Base-by-base conservation (phyloP, 306 rosid species). In the Astragalus glycyphyllos region DNA sequence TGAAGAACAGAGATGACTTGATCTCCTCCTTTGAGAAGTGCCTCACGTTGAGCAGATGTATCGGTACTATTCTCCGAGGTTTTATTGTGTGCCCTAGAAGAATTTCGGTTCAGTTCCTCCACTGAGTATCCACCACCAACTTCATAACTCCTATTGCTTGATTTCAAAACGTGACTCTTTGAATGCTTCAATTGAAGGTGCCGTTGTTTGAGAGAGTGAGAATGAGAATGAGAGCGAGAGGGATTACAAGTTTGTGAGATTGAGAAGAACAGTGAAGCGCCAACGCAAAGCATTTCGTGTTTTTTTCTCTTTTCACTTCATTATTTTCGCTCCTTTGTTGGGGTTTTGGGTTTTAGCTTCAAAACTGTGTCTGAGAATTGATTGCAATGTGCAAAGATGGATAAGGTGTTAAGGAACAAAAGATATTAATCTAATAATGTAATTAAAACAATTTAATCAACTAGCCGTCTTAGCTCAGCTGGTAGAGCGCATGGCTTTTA, bases 1-100 rank as follows among this genome's bases (percentile, higher is more conserved):
- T 93, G 70, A 13, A 93, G 88, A 73, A 93, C 97, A 58, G 98
- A 93, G 42, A 87, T 83, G 61, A 93, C 97, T 66, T 93, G 98
- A n/a, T 93, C 94, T 0, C 96, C 98, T 14, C 98, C 98, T 50
- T 62, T 84, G 57, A 93, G 92, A 4, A 93, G 88, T 5, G 97
- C 90, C 42, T 90, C 84, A 4, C 78, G 85, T 73, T 86, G 79
- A 45, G 89, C 75, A 60, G 80, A 48, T 0, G 68, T 23, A 31
- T 71, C 73, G 3, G 54, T n/a, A 38, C 65, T 83, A 38, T 68
- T 83, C 56, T 56, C 51, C 10, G 79, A 6, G 8, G 71, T 83
- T 29, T 65, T 14, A 5, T 63, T 42, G 5, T 49, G 14, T 12
- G 72, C 3, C 3, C 26, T 69, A 45, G 45, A 48, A 45, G 45